phyloP scores from a whole-genome alignment of 1,284 basidiomycete species.

The Volvariella volvacea region DNA sequence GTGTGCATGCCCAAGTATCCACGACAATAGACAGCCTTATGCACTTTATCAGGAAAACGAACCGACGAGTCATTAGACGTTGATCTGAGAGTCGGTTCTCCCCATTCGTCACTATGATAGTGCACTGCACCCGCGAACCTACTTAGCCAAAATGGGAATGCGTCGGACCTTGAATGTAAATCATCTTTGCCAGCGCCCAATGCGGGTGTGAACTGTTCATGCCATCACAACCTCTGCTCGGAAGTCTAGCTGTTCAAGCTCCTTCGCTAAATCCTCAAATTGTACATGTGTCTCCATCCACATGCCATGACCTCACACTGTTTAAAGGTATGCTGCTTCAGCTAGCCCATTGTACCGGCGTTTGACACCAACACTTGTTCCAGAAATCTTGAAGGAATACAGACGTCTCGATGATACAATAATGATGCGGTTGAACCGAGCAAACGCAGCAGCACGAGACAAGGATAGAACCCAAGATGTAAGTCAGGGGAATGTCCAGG shows the following conservation, averaged over 20 bases:
- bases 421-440: slow-evolving; percentile 79
- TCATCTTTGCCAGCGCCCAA: neutral
- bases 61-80: no score
- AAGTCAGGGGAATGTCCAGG: slow-evolving; percentile 45
- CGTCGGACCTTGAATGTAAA: neutral
- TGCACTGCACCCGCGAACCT: slow-evolving; percentile 1
- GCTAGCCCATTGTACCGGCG: neutral
- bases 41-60: no score
- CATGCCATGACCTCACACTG: slow-evolving; percentile 73
- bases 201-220: slow-evolving; percentile 6
- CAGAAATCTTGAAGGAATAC: slow-evolving; percentile 84
- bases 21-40: no score
- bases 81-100: no score
- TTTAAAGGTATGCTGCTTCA: slow-evolving; percentile 69
- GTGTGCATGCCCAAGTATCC: no score
- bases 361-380: neutral
- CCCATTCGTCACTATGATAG: no score
- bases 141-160: neutral
- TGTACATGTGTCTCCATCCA: slow-evolving; percentile 59
- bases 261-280: slow-evolving; percentile 51
- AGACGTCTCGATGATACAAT: slow-evolving; percentile 80
- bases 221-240: slow-evolving; percentile 47
- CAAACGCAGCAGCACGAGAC: slow-evolving; percentile 75
- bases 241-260: slow-evolving; percentile 63
- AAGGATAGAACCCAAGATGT: slow-evolving; percentile 40